These are phyloP conservation scores for Amphicarpaea edgeworthii DNA, from an alignment of 306 rosid species.

Conservation along the genomic window DNA sequence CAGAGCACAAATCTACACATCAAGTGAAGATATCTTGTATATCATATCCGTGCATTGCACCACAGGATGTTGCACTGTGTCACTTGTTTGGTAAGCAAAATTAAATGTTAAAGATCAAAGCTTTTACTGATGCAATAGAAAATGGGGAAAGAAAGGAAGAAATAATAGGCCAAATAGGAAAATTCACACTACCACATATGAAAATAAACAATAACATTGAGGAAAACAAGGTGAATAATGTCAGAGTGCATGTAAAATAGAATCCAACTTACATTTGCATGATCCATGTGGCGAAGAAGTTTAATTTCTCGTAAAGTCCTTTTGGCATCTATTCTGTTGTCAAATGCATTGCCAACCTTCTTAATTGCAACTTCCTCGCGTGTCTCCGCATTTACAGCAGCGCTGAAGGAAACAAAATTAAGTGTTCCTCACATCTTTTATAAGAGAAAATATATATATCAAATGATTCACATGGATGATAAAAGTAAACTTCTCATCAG, in stretches of 20 bases:
- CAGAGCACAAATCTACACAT: slow-evolving; percentile 22
- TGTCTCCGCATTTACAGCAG: slow-evolving; percentile 88
- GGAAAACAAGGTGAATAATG: not conserved
- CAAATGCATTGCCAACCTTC: slow-evolving; percentile 98
- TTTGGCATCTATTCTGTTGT: slow-evolving; percentile 94
- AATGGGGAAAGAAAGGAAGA: not conserved
- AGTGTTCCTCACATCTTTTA: slow-evolving; percentile 44
- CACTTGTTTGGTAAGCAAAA: slow-evolving; percentile 4
- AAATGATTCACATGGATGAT: slow-evolving; percentile 43
- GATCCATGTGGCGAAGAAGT: slow-evolving; percentile 95
- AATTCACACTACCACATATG: slow-evolving; percentile 2
- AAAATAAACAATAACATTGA: slow-evolving; percentile 20
- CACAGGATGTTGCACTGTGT: not conserved
- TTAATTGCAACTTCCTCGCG: slow-evolving; percentile 92
- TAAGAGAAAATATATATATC: slow-evolving; percentile 38
- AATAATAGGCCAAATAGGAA: not conserved
- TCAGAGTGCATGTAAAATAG: slow-evolving; percentile 23
- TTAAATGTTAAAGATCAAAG: slow-evolving; percentile 16
- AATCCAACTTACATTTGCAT: slow-evolving; percentile 75
- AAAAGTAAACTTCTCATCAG: slow-evolving; percentile 35
- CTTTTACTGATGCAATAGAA: slow-evolving; percentile 9
- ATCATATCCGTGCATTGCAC: not conserved
- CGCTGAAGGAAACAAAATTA: slow-evolving; percentile 64
- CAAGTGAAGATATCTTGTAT: not conserved
- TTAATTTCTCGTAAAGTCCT: slow-evolving; percentile 95